A percentile compares a stretch with the other conserved stretches of the same genome.
Conservation (phyloP, 106 monocot genomes). For the Dendrobium nobile region DNA sequence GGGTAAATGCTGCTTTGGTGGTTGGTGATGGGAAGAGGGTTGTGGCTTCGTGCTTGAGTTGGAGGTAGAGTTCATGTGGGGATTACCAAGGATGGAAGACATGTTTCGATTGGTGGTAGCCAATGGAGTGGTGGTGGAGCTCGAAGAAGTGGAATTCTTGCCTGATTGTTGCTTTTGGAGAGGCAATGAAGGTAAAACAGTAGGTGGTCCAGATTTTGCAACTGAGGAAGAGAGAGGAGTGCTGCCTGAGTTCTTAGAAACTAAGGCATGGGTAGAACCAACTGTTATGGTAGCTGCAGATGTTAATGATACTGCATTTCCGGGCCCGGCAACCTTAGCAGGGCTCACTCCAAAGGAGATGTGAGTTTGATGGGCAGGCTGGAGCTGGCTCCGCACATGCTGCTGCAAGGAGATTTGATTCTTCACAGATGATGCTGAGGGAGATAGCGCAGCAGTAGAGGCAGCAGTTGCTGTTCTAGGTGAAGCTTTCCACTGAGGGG, state of each 20-base stretch:
- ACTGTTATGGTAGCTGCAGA: slow-evolving; percentile 24
- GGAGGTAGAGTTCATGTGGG: neutral
- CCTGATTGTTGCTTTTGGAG: slow-evolving; percentile 34
- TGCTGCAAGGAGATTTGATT: slow-evolving; percentile 42
- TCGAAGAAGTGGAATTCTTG: slow-evolving; percentile 29
- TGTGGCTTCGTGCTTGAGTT: slow-evolving; percentile 13
- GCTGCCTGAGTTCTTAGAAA: slow-evolving; percentile 33
- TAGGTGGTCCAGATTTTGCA: slow-evolving; percentile 24
- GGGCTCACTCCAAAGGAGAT: slow-evolving; percentile 60
- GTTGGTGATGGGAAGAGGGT: slow-evolving; percentile 7
- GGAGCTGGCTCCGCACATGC: slow-evolving; percentile 15
- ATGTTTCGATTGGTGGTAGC: slow-evolving; percentile 17
- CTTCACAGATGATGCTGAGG: slow-evolving; percentile 18
- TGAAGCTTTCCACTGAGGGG: slow-evolving; percentile 59
- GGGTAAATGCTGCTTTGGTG: slow-evolving; percentile 18
- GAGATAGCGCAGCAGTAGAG: neutral
- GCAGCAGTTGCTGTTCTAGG: slow-evolving; percentile 10
- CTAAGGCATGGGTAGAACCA: slow-evolving; percentile 38
- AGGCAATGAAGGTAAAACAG: slow-evolving; percentile 11
- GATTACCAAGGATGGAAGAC: slow-evolving; percentile 47
- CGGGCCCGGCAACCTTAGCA: slow-evolving; percentile 6
- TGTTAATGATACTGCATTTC: slow-evolving; percentile 18
- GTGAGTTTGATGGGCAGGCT: slow-evolving; percentile 32
- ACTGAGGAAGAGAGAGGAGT: slow-evolving; percentile 36
- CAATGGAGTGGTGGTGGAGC: slow-evolving; percentile 13